A percentile compares a stretch with the other conserved stretches of the same genome.
These are phyloP conservation scores for Ophiostoma ips DNA, from an alignment of 2,329 filamentous ascomycete species.

Conservation along the genomic window DNA sequence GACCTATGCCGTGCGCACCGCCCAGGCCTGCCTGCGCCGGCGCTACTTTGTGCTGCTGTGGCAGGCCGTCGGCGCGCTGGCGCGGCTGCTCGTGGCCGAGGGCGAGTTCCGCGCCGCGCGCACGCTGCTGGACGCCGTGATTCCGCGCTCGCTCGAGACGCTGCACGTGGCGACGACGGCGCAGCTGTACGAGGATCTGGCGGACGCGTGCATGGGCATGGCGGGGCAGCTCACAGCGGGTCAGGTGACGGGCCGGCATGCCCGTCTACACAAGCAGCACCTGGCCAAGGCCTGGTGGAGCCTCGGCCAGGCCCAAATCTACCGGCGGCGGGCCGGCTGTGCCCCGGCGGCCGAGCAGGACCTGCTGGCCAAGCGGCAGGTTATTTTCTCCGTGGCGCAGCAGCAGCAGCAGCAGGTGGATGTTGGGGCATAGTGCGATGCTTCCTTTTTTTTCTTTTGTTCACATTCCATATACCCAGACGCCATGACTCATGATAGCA, in stretches of 20 bases:
- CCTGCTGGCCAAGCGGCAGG: conserved; percentile 6
- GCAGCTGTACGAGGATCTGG: conserved; percentile 54
- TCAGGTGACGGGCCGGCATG: too few species aligned
- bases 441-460: not conserved
- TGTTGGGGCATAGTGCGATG: too few species aligned
- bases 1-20: conserved; percentile 61
- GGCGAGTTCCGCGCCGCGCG: conserved; percentile 55
- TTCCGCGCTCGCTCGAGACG: conserved; percentile 66
- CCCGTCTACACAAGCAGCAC: conserved; percentile 4
- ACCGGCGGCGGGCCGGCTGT: conserved; percentile 4
- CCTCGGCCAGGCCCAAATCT: conserved; percentile 7
- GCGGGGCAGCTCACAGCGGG: conserved; percentile 34
- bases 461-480: not conserved
- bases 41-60: conserved; percentile 57
- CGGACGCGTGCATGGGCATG: conserved; percentile 65
- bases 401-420: too few species aligned
- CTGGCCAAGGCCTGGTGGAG: conserved; percentile 10
- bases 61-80: conserved; percentile 54
- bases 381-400: conserved; percentile 4
- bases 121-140: conserved; percentile 49
- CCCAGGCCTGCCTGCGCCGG: conserved; percentile 57
- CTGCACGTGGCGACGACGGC: conserved; percentile 49
- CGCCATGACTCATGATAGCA: too few species aligned
- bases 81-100: conserved; percentile 54
- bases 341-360: not conserved